Percentiles rank a stretch among this genome's conserved stretches.
These are phyloP conservation scores for Agapanthus africanus DNA, from an alignment of 106 monocot species.

Conservation along the genomic window DNA sequence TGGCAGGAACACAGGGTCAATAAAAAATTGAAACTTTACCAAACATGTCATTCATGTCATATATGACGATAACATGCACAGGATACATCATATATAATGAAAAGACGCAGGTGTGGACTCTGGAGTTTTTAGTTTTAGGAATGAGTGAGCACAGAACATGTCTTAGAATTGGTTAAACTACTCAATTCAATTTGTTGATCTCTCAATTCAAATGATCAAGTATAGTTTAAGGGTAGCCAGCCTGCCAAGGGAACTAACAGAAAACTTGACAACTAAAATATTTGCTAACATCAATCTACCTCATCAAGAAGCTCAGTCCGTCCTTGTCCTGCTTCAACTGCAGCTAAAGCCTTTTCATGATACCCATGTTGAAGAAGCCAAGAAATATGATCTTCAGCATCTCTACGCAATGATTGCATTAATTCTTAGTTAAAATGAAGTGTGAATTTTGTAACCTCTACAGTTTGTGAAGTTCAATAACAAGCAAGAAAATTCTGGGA, in stretches of 20 bases:
- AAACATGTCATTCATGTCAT: too few relatives aligned
- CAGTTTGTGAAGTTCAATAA: neutral
- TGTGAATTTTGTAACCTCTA: neutral
- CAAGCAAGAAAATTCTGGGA: neutral
- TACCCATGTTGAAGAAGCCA: conserved; percentile 98
- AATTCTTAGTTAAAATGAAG: conserved; percentile 1
- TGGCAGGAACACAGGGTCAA: too few relatives aligned
- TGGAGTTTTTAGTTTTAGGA: neutral
- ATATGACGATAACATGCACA: too few relatives aligned
- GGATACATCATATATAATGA: neutral
- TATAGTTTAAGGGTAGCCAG: neutral
- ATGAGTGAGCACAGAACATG: neutral
- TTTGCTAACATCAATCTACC: conserved; percentile 22
- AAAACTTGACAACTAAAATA: neutral
- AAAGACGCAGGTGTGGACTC: too few relatives aligned
- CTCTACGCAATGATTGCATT: conserved; percentile 34
- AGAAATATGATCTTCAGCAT: conserved; percentile 98
- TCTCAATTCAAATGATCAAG: neutral
- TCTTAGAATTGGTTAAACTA: neutral
- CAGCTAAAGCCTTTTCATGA: conserved; percentile 97
- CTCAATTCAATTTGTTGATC: neutral
- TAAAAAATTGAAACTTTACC: too few relatives aligned
- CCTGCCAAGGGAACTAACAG: neutral
- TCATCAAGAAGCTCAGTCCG: conserved; percentile 78
- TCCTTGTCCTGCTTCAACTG: conserved; percentile 90